These are phyloP conservation scores for Penicillium expansum DNA, from an alignment of 2,329 filamentous ascomycete species.

Conservation along the genomic window DNA sequence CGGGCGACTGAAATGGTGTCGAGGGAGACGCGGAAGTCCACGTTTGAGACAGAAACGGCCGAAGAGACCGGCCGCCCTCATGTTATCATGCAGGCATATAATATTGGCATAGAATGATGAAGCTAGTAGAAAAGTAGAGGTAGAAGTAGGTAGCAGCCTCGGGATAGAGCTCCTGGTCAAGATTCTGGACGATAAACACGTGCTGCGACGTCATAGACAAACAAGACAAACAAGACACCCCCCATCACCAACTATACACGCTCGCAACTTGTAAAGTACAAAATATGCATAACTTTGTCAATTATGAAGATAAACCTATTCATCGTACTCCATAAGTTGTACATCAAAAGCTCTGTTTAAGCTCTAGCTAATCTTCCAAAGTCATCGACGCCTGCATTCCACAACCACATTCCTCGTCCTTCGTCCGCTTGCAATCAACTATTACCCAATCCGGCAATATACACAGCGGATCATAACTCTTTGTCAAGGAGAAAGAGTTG, in stretches of 20 bases:
- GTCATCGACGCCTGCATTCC: conserved; percentile 1
- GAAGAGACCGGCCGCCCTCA: conserved; percentile 51
- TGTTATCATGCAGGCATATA: conserved; percentile 34
- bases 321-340: neutral
- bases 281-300: neutral
- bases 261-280: neutral
- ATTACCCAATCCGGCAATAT: neutral
- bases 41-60: conserved; percentile 52
- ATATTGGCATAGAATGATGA: conserved; percentile 8
- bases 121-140: neutral
- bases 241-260: no score
- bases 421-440: conserved; percentile 1
- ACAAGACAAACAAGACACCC: neutral
- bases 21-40: conserved; percentile 33
- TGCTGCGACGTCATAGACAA: conserved; percentile 12
- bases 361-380: neutral
- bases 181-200: conserved; percentile 4
- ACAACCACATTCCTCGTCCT: conserved; percentile 7
- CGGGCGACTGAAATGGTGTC: conserved; percentile 26
- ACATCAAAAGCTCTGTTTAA: neutral
- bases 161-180: neutral
- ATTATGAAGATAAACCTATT: neutral
- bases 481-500: neutral
- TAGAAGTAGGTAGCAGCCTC: neutral
- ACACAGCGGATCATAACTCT: neutral